phyloP scores from a whole-genome alignment of 2,329 filamentous ascomycete species.

The Lachnellula subtilissima region DNA sequence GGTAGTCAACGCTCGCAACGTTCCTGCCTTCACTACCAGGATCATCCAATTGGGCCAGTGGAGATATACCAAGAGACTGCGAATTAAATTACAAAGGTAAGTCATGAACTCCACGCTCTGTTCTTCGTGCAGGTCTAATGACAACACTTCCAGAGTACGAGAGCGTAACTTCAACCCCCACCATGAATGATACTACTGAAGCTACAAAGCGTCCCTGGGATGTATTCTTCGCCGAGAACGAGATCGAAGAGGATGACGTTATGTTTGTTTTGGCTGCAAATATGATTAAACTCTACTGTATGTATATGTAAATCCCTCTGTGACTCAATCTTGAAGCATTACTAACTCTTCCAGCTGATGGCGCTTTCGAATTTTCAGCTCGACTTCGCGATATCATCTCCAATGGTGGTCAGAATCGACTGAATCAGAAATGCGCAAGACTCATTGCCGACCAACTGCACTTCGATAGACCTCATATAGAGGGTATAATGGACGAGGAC shows the following conservation, averaged over 20 bases:
- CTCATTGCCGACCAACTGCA: not conserved
- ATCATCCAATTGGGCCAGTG: too few relatives aligned
- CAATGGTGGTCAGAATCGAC: not conserved
- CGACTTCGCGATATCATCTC: not conserved
- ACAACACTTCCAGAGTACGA: not conserved
- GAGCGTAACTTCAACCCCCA: too few relatives aligned
- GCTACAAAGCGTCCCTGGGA: not conserved
- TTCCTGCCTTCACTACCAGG: too few relatives aligned
- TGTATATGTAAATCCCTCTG: not conserved
- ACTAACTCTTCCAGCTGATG: not conserved
- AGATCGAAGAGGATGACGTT: not conserved
- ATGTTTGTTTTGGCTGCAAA: not conserved
- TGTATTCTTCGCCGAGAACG: not conserved
- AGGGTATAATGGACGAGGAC: not conserved
- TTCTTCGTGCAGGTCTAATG: not conserved
- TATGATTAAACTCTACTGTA: constrained; percentile 3
- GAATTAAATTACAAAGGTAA: too few relatives aligned
- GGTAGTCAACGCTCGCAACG: too few relatives aligned
- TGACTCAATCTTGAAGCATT: not conserved
- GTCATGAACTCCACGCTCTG: too few relatives aligned
- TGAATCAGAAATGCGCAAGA: constrained; percentile 1
- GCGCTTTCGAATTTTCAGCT: constrained; percentile 1
- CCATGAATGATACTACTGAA: too few relatives aligned
- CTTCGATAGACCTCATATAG: not conserved
- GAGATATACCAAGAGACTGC: too few relatives aligned